Conservation (phyloP, 1,284 basidiomycete species). For the Leccinum pachyderme region DNA sequence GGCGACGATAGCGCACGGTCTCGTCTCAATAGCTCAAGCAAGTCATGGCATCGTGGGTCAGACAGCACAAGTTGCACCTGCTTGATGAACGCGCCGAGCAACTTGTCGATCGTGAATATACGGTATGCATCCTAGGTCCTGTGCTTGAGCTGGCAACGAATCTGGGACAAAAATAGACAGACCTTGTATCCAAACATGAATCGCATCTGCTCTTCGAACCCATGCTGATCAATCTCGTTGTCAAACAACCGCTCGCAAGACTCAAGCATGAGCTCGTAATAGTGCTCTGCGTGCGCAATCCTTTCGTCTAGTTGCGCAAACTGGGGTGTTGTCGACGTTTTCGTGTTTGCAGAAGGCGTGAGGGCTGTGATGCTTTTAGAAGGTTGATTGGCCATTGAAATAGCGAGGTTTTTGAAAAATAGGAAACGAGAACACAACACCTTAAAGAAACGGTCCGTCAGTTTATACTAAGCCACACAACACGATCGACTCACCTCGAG, state of each 20-base stretch:
- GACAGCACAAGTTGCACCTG: slow-evolving; percentile 80
- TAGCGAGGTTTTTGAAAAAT: slow-evolving; percentile 71
- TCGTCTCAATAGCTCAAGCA: slow-evolving; percentile 76
- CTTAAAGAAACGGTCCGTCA: slow-evolving; percentile 39
- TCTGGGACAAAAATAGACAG: neutral
- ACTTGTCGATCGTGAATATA: slow-evolving; percentile 92
- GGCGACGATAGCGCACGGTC: slow-evolving; percentile 65
- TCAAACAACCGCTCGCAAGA: slow-evolving; percentile 91
- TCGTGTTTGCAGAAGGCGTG: slow-evolving; percentile 35
- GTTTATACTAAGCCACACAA: neutral
- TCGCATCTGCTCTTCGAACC: slow-evolving; percentile 90
- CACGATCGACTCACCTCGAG: slow-evolving; percentile 62
- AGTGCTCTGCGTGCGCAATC: slow-evolving; percentile 48
- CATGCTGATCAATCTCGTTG: slow-evolving; percentile 82
- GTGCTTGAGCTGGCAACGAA: neutral
- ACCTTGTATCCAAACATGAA: slow-evolving; percentile 87
- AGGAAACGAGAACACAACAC: slow-evolving; percentile 84
- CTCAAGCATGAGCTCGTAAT: slow-evolving; percentile 83
- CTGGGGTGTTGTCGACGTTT: slow-evolving; percentile 24
- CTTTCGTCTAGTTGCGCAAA: slow-evolving; percentile 25
- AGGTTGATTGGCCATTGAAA: slow-evolving; percentile 43
- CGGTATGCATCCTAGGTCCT: slow-evolving; percentile 65
- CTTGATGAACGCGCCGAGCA: slow-evolving; percentile 85
- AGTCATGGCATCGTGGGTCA: slow-evolving; percentile 83
- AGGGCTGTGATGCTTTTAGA: slow-evolving; percentile 27